Percentiles rank a stretch among this genome's conserved stretches.
phyloP scores from a whole-genome alignment of 2,329 filamentous ascomycete species.

The Fusarium ambrosium region DNA sequence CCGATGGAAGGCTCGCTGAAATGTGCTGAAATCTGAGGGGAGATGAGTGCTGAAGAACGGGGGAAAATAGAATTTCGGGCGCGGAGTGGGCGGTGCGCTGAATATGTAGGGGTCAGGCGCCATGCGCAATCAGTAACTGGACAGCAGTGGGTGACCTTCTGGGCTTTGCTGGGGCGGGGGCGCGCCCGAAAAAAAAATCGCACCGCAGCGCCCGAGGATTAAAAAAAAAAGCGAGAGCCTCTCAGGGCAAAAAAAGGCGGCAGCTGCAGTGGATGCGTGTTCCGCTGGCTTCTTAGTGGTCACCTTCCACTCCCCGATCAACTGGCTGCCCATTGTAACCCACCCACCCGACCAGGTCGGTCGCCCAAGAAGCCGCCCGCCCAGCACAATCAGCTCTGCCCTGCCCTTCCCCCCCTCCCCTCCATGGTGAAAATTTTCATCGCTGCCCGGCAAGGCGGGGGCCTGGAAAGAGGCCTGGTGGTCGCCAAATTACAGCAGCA shows the following conservation, averaged over 20 bases:
- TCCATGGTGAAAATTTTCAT: constrained; percentile 30
- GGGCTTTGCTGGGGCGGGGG: constrained; percentile 31
- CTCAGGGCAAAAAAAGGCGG: constrained; percentile 33
- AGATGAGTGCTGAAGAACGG: constrained; percentile 49
- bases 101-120: constrained; percentile 53
- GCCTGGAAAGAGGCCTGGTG: constrained; percentile 18
- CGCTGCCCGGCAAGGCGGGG: constrained; percentile 24
- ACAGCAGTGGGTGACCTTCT: constrained; percentile 29
- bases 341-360: constrained; percentile 16
- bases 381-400: constrained; percentile 4
- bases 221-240: constrained; percentile 24
- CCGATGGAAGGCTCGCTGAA: constrained; percentile 28
- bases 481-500: constrained; percentile 23
- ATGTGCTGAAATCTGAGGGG: constrained; percentile 44
- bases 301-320: constrained; percentile 17
- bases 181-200: constrained; percentile 30
- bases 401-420: not conserved
- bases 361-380: constrained; percentile 21
- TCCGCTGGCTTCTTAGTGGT: constrained; percentile 33
- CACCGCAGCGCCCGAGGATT: constrained; percentile 29
- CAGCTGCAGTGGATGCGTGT: constrained; percentile 42
- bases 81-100: constrained; percentile 53
- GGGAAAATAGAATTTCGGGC: constrained; percentile 48
- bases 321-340: constrained; percentile 19
- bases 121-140: constrained; percentile 51